Conservation (phyloP, 169 alveolate species). For the Toxoplasma gondii region DNA sequence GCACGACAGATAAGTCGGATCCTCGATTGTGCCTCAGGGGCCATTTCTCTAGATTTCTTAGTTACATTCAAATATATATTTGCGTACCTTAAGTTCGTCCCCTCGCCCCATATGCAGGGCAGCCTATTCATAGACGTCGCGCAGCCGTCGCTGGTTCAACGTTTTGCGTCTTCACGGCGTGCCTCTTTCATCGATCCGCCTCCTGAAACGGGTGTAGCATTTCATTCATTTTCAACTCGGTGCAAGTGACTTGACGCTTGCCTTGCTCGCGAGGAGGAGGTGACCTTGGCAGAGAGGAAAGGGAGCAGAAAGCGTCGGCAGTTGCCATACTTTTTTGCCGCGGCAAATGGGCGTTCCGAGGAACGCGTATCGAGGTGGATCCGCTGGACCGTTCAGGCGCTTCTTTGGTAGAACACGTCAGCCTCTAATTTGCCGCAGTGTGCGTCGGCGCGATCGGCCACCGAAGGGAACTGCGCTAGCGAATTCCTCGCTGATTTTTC, state of each 20-base stretch:
- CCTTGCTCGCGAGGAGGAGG: background rate
- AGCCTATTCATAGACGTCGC: background rate
- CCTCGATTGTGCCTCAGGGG: too few relatives aligned
- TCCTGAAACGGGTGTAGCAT: background rate
- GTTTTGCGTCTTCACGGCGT: background rate
- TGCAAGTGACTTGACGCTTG: background rate
- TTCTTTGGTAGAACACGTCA: background rate
- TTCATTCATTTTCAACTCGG: background rate
- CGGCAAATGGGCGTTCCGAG: background rate
- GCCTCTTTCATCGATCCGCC: background rate
- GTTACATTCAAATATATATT: too few relatives aligned
- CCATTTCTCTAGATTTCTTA: too few relatives aligned
- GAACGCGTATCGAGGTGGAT: background rate
- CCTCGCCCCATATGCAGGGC: background rate
- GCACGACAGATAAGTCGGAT: too few relatives aligned
- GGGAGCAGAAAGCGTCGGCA: background rate
- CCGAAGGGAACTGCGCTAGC: background rate
- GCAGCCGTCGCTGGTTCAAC: background rate
- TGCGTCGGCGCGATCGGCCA: background rate
- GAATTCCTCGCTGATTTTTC: background rate
- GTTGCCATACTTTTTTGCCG: background rate
- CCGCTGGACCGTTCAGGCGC: background rate
- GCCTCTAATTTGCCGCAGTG: background rate
- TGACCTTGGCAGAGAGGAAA: background rate
- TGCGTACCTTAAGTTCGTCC: too few relatives aligned